A percentile compares a stretch with the other conserved stretches of the same genome.
Evolutionary conservation across 768 basidiomycete genomes (phyloP).

Genomic region (Myochromella boudieri): DNA sequence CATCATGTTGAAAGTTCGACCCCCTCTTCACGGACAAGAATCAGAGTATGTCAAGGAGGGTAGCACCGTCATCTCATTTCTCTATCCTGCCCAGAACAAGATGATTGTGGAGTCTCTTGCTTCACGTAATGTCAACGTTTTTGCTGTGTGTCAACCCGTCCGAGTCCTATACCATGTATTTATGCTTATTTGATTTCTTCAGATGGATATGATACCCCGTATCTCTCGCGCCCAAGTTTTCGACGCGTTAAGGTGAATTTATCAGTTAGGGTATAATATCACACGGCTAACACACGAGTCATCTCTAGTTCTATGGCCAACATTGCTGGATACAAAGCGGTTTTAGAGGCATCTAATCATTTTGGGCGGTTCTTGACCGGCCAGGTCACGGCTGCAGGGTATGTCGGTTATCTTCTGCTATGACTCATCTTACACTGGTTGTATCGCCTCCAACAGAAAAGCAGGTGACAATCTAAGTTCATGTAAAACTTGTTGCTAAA

Average conservation of each 20-base stretch:
- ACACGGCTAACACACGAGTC: conserved; percentile 3
- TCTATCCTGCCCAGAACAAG: conserved; percentile 84
- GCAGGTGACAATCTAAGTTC: conserved; percentile 17
- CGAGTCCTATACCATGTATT: neutral
- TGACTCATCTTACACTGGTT: neutral
- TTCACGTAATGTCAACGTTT: conserved; percentile 64
- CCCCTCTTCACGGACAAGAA: conserved; percentile 68
- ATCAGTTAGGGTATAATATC: conserved; percentile 3
- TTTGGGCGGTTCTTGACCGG: conserved; percentile 90
- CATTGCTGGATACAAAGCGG: conserved; percentile 91
- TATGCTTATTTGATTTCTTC: neutral
- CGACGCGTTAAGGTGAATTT: conserved; percentile 74
- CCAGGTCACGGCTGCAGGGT: conserved; percentile 91
- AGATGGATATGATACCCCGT: conserved; percentile 90
- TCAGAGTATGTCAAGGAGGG: conserved; percentile 63
- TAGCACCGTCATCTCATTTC: conserved; percentile 79
- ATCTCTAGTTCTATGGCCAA: conserved; percentile 85
- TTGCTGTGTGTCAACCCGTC: conserved; percentile 48
- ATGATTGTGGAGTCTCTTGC: conserved; percentile 67
- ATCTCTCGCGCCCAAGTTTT: conserved; percentile 91
- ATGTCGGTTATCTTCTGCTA: conserved; percentile 25
- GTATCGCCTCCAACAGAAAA: conserved; percentile 24
- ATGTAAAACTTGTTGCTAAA: neutral
- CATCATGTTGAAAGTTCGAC: conserved; percentile 84
- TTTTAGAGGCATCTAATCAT: conserved; percentile 85